Base-by-base conservation (phyloP, 139 green algal species). In the Eudorina sp. region DNA sequence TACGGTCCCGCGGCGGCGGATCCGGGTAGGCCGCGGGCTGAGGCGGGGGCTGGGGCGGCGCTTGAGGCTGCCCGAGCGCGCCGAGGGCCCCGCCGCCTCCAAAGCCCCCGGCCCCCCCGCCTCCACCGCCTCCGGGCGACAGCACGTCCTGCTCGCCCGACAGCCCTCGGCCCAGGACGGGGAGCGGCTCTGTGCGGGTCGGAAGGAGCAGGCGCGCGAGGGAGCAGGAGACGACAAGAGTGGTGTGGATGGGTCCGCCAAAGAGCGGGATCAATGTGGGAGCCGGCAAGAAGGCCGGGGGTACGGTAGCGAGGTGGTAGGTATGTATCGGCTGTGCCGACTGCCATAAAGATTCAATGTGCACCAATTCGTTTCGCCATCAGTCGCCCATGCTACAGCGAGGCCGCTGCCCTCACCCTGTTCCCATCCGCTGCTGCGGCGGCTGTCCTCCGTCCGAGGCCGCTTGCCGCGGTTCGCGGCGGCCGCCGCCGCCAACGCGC, bases 391-490 rank as follows among this genome's bases (percentile, higher is more conserved):
- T n/a, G n/a, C n/a, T n/a, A n/a, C n/a, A n/a, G n/a, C n/a, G n/a
- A n/a, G n/a, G n/a, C 51, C 51, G 4, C 34, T 18, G 9, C 7
- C 16, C 48, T 36, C 38, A 83, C 76, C 48, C 5, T 23, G 34
- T 7, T 72, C 77, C 77, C 53, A 72, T 36, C 77, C 53, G 53
- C 77, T 66, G 53, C 77, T 68, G 34, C 40, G 40, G 16, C 41
- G 38, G 3, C 38, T 29, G 51, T 83, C 76, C 9, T 70, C 76
- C 4, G 51, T 69, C 29, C 76, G 51, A 25, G 51, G 21, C 76
- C 76, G 77, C 77, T 84, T 84, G 77, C 53, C 77, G 23, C 53
- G 45, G 4, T 18, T 25, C 45, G 45, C 53, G 9, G 46, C 53
- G 4, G 76, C 40, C 27, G 78, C 78, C n/a, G 55, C 78, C 55